Percentiles rank a stretch among this genome's conserved stretches.
Conservation (phyloP, 257 asterid genomes). For the Nicotiana knightiana region DNA sequence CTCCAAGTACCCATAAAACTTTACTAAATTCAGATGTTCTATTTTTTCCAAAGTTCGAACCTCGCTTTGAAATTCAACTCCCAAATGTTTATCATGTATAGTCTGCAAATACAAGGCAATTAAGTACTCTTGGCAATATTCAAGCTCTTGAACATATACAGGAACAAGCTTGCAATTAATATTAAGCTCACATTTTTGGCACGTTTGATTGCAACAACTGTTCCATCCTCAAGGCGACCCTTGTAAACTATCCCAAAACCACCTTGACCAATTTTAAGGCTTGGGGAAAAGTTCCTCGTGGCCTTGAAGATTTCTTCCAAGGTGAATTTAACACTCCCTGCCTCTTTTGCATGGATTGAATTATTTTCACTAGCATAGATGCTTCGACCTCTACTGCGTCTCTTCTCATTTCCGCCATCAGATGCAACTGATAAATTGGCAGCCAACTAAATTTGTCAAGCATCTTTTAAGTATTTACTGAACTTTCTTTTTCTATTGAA, state of each 20-base stretch:
- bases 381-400: slow-evolving; percentile 35
- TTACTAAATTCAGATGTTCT: slow-evolving; percentile 84
- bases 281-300: slow-evolving; percentile 76
- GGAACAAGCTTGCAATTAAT: background rate
- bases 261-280: slow-evolving; percentile 86
- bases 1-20: slow-evolving; percentile 72
- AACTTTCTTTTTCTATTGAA: background rate
- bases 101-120: slow-evolving; percentile 36
- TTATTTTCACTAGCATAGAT: slow-evolving; percentile 49
- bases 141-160: background rate
- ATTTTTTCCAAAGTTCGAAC: slow-evolving; percentile 66
- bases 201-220: slow-evolving; percentile 82
- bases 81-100: slow-evolving; percentile 60
- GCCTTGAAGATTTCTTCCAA: slow-evolving; percentile 68
- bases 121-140: background rate
- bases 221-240: slow-evolving; percentile 70
- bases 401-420: slow-evolving; percentile 38
- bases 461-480: background rate
- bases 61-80: slow-evolving; percentile 68
- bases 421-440: slow-evolving; percentile 23
- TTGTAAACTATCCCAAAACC: slow-evolving; percentile 96
- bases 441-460: background rate
- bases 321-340: slow-evolving; percentile 52
- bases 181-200: slow-evolving; percentile 65
- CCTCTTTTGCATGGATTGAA: slow-evolving; percentile 40